Base-by-base conservation (phyloP, 495 filamentous ascomycete genomes). In the Neurospora sp. region DNA sequence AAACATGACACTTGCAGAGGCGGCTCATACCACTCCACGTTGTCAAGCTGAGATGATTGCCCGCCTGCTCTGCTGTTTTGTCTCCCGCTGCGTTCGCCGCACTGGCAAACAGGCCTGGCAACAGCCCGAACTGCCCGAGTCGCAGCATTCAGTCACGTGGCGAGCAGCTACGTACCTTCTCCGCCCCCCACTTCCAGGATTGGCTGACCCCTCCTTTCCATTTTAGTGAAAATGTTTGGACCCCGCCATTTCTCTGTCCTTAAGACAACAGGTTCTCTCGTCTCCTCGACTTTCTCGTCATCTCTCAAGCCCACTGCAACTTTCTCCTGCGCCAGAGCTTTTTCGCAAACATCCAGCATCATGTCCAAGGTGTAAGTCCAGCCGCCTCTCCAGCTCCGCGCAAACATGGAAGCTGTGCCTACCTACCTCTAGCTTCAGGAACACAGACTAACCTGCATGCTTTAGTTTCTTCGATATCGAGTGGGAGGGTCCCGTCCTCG, bases 401-500 rank as follows among this genome's bases (percentile, higher is more conserved):
- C 54, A 66, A 66, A 16, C 54, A 14, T 66, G 14, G 27, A 27
- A 35, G 39, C 75, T 70, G 16, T 66, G 48, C 27, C 27, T 66
- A 35, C 54, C 54, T 66, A 66, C 27, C 27, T 35, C 27, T 66
- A 66, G 54, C 54, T 66, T 66, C 48, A 59, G 48, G 39, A 70
- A 38, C 70, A 44, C 72, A 16, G 69, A 40, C 71, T 77, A 16
- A 76, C 73, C n/a, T 11, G 35, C 27, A 20, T 38, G 42, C 48
- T 66, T 66, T 66, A 83, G 81, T 71, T 83, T 73, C 75, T 80
- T 83, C 73, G 79, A 83, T 18, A 77, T 92, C 73, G 79, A 83
- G 75, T 93, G 91, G 91, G 83, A 86, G 75, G 91, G 90, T 46
- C 91, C 91, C 59, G 86, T 89, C 79, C 74, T 91, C 71, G 88